Conservation (phyloP, 139 green algal species). For the Coelastrella sp. region DNA sequence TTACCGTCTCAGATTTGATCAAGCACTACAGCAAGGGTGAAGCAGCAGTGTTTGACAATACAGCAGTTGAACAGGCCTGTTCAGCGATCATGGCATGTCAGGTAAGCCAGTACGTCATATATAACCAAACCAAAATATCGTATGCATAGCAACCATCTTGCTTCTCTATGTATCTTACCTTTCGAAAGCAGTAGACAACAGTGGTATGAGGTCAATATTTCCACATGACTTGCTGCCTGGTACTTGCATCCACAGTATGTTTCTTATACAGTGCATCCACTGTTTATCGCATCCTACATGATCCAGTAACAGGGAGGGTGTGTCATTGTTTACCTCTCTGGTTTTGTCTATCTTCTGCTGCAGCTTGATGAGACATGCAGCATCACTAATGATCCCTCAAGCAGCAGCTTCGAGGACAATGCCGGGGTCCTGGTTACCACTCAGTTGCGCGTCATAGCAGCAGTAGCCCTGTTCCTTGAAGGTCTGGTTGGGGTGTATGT, state of each 20-base stretch:
- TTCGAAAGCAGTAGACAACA: too few species aligned
- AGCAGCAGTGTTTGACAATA: conserved; percentile 19
- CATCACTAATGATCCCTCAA: background rate
- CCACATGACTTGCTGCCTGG: too few species aligned
- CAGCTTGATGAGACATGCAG: conserved; percentile 40
- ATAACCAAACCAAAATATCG: background rate
- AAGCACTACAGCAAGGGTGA: conserved; percentile 31
- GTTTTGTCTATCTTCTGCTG: background rate
- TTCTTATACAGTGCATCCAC: too few species aligned
- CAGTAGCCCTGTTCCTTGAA: conserved; percentile 44
- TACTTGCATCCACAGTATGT: too few species aligned
- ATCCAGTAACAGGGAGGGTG: too few species aligned
- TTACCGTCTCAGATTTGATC: conserved; percentile 5
- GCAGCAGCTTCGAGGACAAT: background rate
- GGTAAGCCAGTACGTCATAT: background rate
- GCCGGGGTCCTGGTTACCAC: background rate
- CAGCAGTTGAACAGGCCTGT: conserved; percentile 32
- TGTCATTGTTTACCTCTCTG: too few species aligned
- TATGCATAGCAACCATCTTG: background rate
- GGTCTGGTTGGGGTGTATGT: conserved; percentile 54
- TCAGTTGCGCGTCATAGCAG: conserved; percentile 21
- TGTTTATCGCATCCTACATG: too few species aligned
- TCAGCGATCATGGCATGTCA: conserved; percentile 52
- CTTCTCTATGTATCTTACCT: background rate
- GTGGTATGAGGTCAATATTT: too few species aligned